phyloP scores from a whole-genome alignment of 1,284 basidiomycete genomes.

The Boletus coffeatus region DNA sequence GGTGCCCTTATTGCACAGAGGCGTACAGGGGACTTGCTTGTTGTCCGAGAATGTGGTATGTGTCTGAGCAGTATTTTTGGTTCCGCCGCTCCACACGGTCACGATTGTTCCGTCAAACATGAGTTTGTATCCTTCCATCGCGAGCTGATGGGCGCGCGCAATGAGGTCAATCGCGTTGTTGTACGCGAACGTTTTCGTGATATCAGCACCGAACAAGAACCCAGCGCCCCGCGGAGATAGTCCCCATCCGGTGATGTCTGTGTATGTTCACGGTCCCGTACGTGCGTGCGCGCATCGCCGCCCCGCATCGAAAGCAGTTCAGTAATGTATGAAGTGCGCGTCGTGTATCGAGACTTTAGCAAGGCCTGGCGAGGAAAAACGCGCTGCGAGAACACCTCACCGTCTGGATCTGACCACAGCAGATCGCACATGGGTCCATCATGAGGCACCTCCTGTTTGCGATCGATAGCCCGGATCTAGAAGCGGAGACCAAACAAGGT shows the following conservation, averaged over 20 bases:
- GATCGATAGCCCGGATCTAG: slow-evolving; percentile 92
- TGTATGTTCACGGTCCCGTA: neutral
- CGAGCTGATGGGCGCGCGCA: slow-evolving; percentile 95
- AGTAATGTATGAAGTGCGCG: neutral
- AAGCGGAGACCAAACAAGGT: slow-evolving; percentile 17
- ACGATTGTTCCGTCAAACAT: slow-evolving; percentile 98
- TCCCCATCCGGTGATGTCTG: slow-evolving; percentile 91
- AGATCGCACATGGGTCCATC: slow-evolving; percentile 99
- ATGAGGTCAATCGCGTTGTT: slow-evolving; percentile 93
- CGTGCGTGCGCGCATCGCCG: neutral
- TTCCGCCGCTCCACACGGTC: slow-evolving; percentile 85
- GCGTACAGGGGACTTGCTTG: too few species aligned
- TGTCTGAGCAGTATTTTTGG: too few species aligned
- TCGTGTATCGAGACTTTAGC: neutral
- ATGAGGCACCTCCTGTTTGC: slow-evolving; percentile 99
- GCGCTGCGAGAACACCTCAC: slow-evolving; percentile 35
- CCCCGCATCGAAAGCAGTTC: neutral
- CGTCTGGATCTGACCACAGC: slow-evolving; percentile 98
- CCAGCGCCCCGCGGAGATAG: slow-evolving; percentile 96
- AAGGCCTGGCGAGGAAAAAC: neutral
- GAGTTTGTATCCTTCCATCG: slow-evolving; percentile 98
- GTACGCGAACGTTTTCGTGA: slow-evolving; percentile 87
- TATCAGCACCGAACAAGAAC: slow-evolving; percentile 92
- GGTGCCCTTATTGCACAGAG: too few species aligned
- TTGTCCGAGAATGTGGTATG: too few species aligned